Conservation (phyloP, 371 early-diverging fungal genomes). For the Paraphysoderma sedebokerense region DNA sequence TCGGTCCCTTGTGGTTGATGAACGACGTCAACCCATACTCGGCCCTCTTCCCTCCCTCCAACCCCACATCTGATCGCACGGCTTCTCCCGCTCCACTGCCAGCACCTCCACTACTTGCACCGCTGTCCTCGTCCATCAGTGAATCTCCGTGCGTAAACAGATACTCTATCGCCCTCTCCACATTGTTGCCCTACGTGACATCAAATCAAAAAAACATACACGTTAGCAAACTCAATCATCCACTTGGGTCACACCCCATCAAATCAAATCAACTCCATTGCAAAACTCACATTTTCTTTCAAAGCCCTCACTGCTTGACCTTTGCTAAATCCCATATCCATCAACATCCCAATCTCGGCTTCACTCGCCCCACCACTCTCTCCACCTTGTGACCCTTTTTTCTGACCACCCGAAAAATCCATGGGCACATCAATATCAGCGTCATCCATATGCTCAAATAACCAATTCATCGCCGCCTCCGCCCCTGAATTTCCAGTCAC, state of each 20-base stretch:
- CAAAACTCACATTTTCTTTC: conserved; percentile 43
- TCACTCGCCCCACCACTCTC: no score
- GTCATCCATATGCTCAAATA: conserved; percentile 92
- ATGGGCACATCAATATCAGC: conserved; percentile 23
- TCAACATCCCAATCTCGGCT: conserved; percentile 36
- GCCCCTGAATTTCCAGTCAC: conserved; percentile 62
- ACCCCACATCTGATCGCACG: neutral
- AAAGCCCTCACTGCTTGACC: conserved; percentile 69
- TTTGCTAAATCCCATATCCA: conserved; percentile 80
- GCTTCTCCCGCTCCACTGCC: conserved; percentile 4
- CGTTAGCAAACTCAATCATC: neutral
- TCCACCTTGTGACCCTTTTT: conserved; percentile 14
- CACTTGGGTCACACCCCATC: no score
- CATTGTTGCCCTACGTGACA: conserved; percentile 38
- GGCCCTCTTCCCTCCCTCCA: conserved; percentile 13
- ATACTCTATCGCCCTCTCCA: conserved; percentile 90
- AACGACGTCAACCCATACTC: conserved; percentile 57
- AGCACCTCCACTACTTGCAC: conserved; percentile 2
- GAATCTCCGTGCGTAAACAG: conserved; percentile 69
- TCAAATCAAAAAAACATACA: conserved; percentile 1
- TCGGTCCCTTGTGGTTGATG: conserved; percentile 93
- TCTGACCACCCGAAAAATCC: neutral
- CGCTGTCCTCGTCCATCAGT: conserved; percentile 3
- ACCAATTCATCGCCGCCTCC: conserved; percentile 82
- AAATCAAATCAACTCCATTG: neutral